Evolutionary conservation across 169 alveolate genomes (phyloP).

Genomic region (Fabrea salina): DNA sequence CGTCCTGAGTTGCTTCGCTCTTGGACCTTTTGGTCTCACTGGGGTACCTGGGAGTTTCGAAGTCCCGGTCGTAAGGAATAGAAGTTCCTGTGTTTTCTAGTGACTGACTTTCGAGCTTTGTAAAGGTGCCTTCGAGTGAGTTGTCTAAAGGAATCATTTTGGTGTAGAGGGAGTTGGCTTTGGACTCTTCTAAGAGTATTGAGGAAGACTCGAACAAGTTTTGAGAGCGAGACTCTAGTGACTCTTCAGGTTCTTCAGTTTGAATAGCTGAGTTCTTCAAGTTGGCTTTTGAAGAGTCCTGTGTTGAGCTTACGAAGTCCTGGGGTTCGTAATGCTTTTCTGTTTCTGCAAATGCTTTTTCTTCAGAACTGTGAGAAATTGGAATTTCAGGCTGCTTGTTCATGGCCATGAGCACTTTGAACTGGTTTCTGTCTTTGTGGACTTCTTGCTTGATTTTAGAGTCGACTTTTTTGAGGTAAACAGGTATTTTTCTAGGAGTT

Average conservation of each 20-base stretch:
- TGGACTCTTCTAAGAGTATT: too few species aligned
- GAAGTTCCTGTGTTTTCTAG: neutral
- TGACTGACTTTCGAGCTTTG: neutral
- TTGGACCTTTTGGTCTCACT: neutral
- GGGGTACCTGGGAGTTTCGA: slow-evolving; percentile 4
- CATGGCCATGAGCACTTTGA: neutral
- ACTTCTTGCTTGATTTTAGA: neutral
- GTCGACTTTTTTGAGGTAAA: neutral
- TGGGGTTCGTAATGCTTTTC: too few species aligned
- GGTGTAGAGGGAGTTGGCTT: neutral
- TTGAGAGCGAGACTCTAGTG: too few species aligned
- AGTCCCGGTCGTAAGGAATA: neutral
- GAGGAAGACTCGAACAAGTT: too few species aligned
- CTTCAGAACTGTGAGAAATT: too few species aligned
- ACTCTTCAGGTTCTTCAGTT: too few species aligned
- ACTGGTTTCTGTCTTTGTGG: neutral
- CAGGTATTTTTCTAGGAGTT: neutral
- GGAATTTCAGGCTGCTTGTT: too few species aligned
- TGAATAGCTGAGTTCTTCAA: too few species aligned
- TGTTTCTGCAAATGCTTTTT: too few species aligned
- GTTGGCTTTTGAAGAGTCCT: neutral
- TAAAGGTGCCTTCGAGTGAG: slow-evolving; percentile 2
- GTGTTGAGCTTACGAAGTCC: neutral
- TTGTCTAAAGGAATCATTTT: neutral
- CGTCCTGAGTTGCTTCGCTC: neutral